Evolutionary conservation across 2,329 filamentous ascomycete genomes (phyloP).

Genomic region (Aureobasidium sp.): DNA sequence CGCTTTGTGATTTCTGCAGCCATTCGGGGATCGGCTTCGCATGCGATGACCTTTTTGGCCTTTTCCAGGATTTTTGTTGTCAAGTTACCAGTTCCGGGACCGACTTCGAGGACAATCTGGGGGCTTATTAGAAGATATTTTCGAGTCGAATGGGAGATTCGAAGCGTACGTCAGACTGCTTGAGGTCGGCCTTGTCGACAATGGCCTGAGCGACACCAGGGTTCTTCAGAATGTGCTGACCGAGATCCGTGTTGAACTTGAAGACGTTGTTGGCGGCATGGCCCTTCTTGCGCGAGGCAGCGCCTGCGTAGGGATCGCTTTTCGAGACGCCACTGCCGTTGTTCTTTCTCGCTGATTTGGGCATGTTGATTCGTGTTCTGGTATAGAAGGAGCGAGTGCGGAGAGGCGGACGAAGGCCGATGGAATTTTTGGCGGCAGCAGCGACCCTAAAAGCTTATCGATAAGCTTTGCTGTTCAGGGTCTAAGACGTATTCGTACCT

Average conservation of each 20-base stretch:
- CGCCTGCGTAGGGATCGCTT: slow-evolving; percentile 36
- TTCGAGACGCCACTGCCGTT: slow-evolving; percentile 27
- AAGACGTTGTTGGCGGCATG: slow-evolving; percentile 67
- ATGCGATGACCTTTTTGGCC: slow-evolving; percentile 73
- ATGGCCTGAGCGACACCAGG: slow-evolving; percentile 75
- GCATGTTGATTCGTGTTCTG: slow-evolving; percentile 28
- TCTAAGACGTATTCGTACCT: neutral
- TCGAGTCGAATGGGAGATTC: neutral
- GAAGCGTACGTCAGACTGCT: slow-evolving; percentile 61
- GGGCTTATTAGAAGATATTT: neutral
- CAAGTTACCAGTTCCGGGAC: slow-evolving; percentile 81
- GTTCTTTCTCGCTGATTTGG: slow-evolving; percentile 32
- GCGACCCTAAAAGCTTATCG: slow-evolving; percentile 11
- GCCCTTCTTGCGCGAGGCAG: slow-evolving; percentile 39
- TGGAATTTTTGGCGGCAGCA: slow-evolving; percentile 4
- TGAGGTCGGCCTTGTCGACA: slow-evolving; percentile 78
- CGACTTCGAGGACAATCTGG: slow-evolving; percentile 74
- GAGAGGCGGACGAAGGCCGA: neutral
- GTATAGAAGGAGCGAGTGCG: neutral
- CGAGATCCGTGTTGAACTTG: slow-evolving; percentile 91
- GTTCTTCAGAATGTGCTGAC: slow-evolving; percentile 89
- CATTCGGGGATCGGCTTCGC: slow-evolving; percentile 95
- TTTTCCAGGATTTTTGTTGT: slow-evolving; percentile 84
- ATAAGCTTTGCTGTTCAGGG: slow-evolving; percentile 2
- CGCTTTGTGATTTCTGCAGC: slow-evolving; percentile 89